phyloP scores from a whole-genome alignment of 305 asterid genomes.

The Rubia tinctorum region DNA sequence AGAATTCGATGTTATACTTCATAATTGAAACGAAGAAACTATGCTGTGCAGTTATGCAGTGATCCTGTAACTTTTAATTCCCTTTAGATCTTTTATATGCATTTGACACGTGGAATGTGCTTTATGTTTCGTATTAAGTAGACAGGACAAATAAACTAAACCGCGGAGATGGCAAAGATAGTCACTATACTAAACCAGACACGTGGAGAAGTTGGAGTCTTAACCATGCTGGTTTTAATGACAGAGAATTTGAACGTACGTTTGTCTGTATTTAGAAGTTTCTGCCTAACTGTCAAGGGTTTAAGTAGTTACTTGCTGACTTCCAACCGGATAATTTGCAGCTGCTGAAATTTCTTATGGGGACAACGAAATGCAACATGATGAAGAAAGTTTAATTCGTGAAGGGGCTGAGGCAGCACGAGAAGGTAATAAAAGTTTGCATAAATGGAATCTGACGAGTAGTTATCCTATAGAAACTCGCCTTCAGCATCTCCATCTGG shows the following conservation, averaged over 20 bases:
- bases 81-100: slow-evolving; percentile 10
- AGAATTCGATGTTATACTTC: not conserved
- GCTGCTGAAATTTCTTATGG: slow-evolving; percentile 72
- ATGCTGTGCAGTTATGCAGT: not conserved
- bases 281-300: slow-evolving; percentile 11
- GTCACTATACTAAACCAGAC: slow-evolving; percentile 46
- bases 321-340: slow-evolving; percentile 32
- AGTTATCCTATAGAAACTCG: slow-evolving; percentile 42
- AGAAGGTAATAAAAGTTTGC: slow-evolving; percentile 32
- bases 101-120: slow-evolving; percentile 30
- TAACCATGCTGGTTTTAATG: slow-evolving; percentile 48
- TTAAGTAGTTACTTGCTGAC: slow-evolving; percentile 13
- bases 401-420: slow-evolving; percentile 28
- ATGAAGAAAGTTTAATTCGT: slow-evolving; percentile 30
- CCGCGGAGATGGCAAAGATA: slow-evolving; percentile 27
- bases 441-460: slow-evolving; percentile 31
- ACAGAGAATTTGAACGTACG: slow-evolving; percentile 64
- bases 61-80: not conserved
- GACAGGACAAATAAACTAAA: slow-evolving; percentile 29
- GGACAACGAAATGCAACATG: slow-evolving; percentile 27
- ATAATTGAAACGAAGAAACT: not conserved
- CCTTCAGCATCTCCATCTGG: slow-evolving; percentile 57
- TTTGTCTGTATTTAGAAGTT: slow-evolving; percentile 1
- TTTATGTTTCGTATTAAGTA: slow-evolving; percentile 39
- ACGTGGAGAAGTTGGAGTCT: slow-evolving; percentile 71